Base-by-base conservation (phyloP, 73 alveolate species). In the Paraurostyla sp. region DNA sequence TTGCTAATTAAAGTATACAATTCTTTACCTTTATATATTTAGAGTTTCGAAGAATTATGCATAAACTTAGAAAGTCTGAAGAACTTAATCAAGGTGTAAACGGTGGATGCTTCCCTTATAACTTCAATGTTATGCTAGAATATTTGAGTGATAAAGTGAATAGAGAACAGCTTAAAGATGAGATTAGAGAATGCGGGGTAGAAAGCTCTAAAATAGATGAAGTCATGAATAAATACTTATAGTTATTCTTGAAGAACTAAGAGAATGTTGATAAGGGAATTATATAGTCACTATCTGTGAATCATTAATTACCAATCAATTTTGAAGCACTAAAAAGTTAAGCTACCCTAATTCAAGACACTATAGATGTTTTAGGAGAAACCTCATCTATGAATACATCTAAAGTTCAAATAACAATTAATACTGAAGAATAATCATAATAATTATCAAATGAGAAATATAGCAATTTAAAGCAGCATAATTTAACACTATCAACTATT, bases 51-150 rank as follows among this genome's bases (percentile, higher is more conserved):
- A 22, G 32, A 30, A n/a, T 51, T 15, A 85, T 85, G 13, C 45
- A 85, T 22, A 41, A 32, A 13, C 45, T 52, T 0, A 69, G 85
- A 71, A 38, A 71, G 43, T n/a, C n/a, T n/a, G n/a, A n/a, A n/a
- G n/a, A n/a, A n/a, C n/a, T 23, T 16, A 40, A 63, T 20, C 15
- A 56, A 80, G 25, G 54, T 23, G 29, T 25, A 7, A 3, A n/a
- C n/a, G n/a, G n/a, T n/a, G 50, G 42, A 49, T 71, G 65, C 50
- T n/a, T 85, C 0, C 93, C 93, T 85, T 65, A 20, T 36, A 65
- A 46, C 25, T 68, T 85, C 15, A 51, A 85, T 30, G 82, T 52
- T 16, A 41, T 85, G 75, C 88, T 85, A 20, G 93, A 85, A 65
- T 25, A 36, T 40, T 43, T 85, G 35, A 42, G 78, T 29, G 45